A percentile compares a stretch with the other conserved stretches of the same genome.
Conservation (phyloP, 805 yeast species). For the Kodamaea kakaduensis region DNA sequence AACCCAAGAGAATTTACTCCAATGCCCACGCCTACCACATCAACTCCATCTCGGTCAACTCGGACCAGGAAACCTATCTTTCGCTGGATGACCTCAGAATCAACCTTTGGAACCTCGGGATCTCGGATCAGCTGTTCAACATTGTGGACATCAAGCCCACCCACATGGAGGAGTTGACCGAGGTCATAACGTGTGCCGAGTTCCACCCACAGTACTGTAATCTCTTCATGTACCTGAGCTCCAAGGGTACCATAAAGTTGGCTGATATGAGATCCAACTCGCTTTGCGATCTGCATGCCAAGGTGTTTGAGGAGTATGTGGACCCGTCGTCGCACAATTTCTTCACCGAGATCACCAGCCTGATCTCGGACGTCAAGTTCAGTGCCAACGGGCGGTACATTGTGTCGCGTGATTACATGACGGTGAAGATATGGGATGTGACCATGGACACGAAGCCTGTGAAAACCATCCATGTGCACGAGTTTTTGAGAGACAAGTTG, state of each 20-base stretch:
- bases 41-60: constrained; percentile 89
- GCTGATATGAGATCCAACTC: constrained; percentile 97
- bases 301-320: constrained; percentile 84
- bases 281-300: constrained; percentile 84
- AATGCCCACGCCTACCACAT: constrained; percentile 99
- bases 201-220: constrained; percentile 94
- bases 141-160: constrained; percentile 97
- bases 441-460: constrained; percentile 95
- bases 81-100: constrained; percentile 92
- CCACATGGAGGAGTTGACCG: constrained; percentile 98
- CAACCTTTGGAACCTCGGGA: constrained; percentile 91
- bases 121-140: constrained; percentile 92
- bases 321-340: constrained; percentile 93
- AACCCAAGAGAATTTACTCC: constrained; percentile 85
- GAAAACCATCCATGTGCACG: constrained; percentile 92
- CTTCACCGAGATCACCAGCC: constrained; percentile 93
- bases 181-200: constrained; percentile 94
- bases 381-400: constrained; percentile 89
- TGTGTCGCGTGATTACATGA: constrained; percentile 95
- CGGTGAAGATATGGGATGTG: constrained; percentile 97
- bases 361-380: constrained; percentile 91
- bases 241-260: constrained; percentile 91
- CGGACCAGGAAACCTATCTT: constrained; percentile 93
- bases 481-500: constrained; percentile 84
- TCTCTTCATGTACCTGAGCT: constrained; percentile 88